Conservation (phyloP, 1,284 basidiomycete species). For the Moesziomyces sp. region DNA sequence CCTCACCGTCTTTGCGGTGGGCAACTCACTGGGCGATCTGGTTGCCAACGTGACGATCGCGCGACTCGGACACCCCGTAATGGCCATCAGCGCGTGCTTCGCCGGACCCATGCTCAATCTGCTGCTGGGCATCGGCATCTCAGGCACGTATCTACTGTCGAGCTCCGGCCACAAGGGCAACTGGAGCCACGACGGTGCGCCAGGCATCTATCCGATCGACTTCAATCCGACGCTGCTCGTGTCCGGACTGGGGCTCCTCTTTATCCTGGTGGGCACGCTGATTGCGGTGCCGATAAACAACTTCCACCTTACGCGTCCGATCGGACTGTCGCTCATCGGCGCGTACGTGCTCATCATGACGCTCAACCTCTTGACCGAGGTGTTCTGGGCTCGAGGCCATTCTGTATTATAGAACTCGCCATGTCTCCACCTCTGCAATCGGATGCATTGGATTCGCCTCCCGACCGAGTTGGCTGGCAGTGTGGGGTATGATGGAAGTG, state of each 20-base stretch:
- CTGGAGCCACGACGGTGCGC: constrained; percentile 17
- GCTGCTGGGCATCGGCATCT: constrained; percentile 85
- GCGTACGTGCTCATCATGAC: constrained; percentile 73
- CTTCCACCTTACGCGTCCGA: constrained; percentile 80
- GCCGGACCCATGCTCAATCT: constrained; percentile 97
- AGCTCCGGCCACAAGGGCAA: constrained; percentile 15
- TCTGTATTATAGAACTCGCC: constrained; percentile 17
- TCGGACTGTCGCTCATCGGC: constrained; percentile 81
- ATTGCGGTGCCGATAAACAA: constrained; percentile 85
- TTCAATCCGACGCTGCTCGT: constrained; percentile 86
- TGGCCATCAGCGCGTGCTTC: constrained; percentile 85
- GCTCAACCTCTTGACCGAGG: constrained; percentile 54
- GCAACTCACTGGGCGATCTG: constrained; percentile 93
- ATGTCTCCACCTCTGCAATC: too few species aligned
- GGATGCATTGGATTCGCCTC: not conserved
- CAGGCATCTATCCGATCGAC: constrained; percentile 74
- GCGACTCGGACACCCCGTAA: constrained; percentile 61
- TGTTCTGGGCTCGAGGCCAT: constrained; percentile 44
- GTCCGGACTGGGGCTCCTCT: constrained; percentile 80
- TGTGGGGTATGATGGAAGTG: not conserved
- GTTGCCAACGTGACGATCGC: constrained; percentile 90
- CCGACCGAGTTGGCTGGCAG: too few species aligned
- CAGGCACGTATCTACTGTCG: constrained; percentile 70
- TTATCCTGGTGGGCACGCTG: constrained; percentile 80
- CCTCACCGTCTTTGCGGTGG: constrained; percentile 93